Evolutionary conservation across 805 yeast species (phyloP).

Genomic region (Kurtzmaniella cleridarum): DNA sequence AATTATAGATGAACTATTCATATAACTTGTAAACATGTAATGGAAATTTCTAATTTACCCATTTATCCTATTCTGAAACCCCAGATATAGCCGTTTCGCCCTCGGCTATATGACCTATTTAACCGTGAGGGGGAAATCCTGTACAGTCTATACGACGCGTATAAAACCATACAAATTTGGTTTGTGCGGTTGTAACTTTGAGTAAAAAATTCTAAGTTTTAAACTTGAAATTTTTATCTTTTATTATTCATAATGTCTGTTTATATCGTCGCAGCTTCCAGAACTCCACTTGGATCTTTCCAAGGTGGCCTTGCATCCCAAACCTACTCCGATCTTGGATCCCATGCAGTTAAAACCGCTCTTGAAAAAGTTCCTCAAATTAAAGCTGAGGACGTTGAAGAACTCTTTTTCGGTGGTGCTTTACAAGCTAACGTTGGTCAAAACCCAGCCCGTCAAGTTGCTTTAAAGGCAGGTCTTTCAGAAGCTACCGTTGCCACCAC

Average conservation of each 20-base stretch:
- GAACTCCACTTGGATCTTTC: conserved; percentile 96
- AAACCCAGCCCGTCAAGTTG: conserved; percentile 98
- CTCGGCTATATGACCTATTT: too few relatives aligned
- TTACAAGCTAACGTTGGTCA: conserved; percentile 92
- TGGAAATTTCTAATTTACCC: too few relatives aligned
- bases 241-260: conserved; percentile 33
- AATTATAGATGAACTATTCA: too few relatives aligned
- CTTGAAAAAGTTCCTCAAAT: conserved; percentile 77
- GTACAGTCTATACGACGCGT: too few relatives aligned
- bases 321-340: conserved; percentile 80
- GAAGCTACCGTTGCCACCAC: conserved; percentile 81
- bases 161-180: too few relatives aligned
- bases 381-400: conserved; percentile 75
- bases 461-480: conserved; percentile 81
- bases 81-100: too few relatives aligned
- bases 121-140: too few relatives aligned
- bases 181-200: too few relatives aligned
- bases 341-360: conserved; percentile 88
- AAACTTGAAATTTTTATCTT: too few relatives aligned
- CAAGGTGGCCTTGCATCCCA: conserved; percentile 77
- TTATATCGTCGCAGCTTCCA: conserved; percentile 83
- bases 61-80: too few relatives aligned
- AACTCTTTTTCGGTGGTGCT: conserved; percentile 89
- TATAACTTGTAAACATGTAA: too few relatives aligned
- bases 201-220: too few relatives aligned